phyloP scores from a whole-genome alignment of 768 basidiomycete species.

The Russula lepida region DNA sequence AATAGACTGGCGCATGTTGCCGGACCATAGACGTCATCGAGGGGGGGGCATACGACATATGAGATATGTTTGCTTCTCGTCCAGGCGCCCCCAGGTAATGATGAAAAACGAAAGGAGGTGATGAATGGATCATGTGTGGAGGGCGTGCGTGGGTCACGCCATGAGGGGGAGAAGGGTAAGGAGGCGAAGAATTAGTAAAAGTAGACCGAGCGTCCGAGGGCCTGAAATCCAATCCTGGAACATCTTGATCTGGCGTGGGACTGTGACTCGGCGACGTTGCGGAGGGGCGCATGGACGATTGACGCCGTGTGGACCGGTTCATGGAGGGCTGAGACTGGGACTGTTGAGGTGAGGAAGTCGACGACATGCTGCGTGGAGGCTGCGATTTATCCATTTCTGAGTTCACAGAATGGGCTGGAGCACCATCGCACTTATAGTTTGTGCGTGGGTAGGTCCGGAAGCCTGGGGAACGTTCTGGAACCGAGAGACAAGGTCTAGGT shows the following conservation, averaged over 20 bases:
- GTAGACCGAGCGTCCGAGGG: neutral
- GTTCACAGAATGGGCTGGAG: neutral
- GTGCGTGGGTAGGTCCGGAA: neutral
- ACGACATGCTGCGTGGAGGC: neutral
- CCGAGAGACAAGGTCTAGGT: neutral
- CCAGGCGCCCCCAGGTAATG: conserved; percentile 3
- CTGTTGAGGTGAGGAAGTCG: neutral
- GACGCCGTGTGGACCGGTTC: neutral
- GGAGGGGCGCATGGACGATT: conserved; percentile 1
- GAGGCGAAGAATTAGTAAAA: conserved; percentile 21
- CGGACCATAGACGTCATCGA: conserved; percentile 33
- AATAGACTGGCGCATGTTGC: conserved; percentile 31
- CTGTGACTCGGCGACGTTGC: conserved; percentile 10
- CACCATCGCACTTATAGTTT: conserved; percentile 8
- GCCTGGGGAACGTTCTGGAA: conserved; percentile 17
- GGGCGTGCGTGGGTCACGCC: neutral
- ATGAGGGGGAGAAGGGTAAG: conserved; percentile 20
- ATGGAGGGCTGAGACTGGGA: neutral
- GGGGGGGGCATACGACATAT: conserved; percentile 21
- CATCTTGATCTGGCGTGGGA: neutral
- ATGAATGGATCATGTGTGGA: neutral
- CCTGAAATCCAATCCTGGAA: neutral
- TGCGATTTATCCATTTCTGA: neutral
- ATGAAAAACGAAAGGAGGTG: conserved; percentile 9
- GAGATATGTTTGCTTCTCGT: conserved; percentile 4